phyloP scores from a whole-genome alignment of 768 basidiomycete species.

The Lentinula raphanica region DNA sequence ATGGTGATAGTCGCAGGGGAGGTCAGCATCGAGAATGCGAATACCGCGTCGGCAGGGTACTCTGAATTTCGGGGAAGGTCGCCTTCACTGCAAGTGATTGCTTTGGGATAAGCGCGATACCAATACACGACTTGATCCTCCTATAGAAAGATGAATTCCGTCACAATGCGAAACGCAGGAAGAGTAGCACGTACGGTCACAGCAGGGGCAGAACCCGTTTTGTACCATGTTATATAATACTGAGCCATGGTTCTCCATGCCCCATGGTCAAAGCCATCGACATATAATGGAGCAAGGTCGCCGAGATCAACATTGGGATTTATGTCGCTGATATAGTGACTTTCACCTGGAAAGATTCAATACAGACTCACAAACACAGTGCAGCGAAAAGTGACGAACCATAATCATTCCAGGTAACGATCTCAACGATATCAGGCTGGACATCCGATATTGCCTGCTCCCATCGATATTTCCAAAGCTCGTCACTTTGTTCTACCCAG shows the following conservation, averaged over 20 bases:
- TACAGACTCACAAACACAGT: constrained; percentile 15
- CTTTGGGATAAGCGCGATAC: constrained; percentile 21
- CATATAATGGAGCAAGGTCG: constrained; percentile 19
- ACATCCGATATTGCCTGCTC: constrained; percentile 20
- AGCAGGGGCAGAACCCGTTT: constrained; percentile 16
- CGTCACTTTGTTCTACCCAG: constrained; percentile 21
- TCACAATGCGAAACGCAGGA: constrained; percentile 16
- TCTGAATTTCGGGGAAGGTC: constrained; percentile 21
- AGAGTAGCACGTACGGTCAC: constrained; percentile 24
- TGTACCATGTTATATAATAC: constrained; percentile 21
- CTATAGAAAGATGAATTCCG: constrained; percentile 21
- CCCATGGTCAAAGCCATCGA: constrained; percentile 19
- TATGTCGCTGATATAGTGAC: constrained; percentile 35
- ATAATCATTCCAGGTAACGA: constrained; percentile 19
- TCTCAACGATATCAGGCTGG: constrained; percentile 21
- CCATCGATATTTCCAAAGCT: constrained; percentile 23
- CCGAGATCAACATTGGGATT: constrained; percentile 21
- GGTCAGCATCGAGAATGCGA: constrained; percentile 31
- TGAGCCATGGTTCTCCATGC: constrained; percentile 21
- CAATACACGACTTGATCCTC: constrained; percentile 20
- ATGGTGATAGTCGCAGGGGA: constrained; percentile 26
- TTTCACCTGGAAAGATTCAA: constrained; percentile 21
- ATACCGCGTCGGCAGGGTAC: constrained; percentile 31
- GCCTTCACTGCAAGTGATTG: constrained; percentile 20
- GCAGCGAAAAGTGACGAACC: constrained; percentile 17